A percentile compares a stretch with the other conserved stretches of the same genome.
phyloP scores from a whole-genome alignment of 306 rosid species.

The Lathyrus aphaca region DNA sequence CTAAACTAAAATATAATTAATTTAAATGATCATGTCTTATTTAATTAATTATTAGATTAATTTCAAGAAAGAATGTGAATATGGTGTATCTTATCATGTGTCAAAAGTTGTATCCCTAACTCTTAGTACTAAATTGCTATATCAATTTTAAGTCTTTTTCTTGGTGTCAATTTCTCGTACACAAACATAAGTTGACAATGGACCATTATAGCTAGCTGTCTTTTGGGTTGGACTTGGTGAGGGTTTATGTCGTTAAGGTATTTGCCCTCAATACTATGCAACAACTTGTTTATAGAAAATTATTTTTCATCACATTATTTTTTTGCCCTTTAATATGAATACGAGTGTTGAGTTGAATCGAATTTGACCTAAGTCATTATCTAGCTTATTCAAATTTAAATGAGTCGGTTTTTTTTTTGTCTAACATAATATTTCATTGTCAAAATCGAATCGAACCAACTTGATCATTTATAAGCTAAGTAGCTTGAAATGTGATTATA shows the following conservation, averaged over 20 bases:
- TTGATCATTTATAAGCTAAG: too few species aligned
- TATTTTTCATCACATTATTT: not conserved
- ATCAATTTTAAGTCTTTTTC: constrained; percentile 7
- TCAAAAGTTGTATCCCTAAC: not conserved
- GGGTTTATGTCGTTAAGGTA: constrained; percentile 35
- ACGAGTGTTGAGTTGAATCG: too few species aligned
- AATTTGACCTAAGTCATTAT: too few species aligned
- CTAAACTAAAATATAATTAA: too few species aligned
- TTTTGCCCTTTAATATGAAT: not conserved
- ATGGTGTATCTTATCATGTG: not conserved
- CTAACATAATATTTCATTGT: too few species aligned
- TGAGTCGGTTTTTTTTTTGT: too few species aligned
- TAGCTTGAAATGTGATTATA: too few species aligned
- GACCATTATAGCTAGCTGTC: constrained; percentile 36
- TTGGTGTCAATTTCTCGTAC: constrained; percentile 39
- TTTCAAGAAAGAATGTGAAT: not conserved
- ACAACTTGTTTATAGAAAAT: constrained; percentile 24
- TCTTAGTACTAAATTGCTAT: not conserved
- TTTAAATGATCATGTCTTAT: too few species aligned
- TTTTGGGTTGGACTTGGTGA: constrained; percentile 22
- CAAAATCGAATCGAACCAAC: too few species aligned
- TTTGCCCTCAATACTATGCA: constrained; percentile 64
- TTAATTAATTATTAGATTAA: too few species aligned
- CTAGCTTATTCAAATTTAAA: too few species aligned
- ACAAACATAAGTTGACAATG: constrained; percentile 38